Conservation (phyloP, 108 stramenopile species). For the Hondaea fermentalgiana region DNA sequence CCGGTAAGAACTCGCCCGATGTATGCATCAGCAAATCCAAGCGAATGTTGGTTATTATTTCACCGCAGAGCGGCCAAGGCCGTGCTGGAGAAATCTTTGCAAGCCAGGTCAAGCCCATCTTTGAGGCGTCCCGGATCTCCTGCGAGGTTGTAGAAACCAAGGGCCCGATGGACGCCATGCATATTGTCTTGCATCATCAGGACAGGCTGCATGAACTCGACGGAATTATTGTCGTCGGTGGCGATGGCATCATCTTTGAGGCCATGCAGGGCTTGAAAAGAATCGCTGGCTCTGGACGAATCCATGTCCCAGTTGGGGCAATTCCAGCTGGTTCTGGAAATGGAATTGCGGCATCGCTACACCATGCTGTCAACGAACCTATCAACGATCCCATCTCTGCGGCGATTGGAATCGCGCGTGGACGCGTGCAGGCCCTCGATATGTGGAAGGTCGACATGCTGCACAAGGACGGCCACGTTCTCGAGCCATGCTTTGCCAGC, state of each 20-base stretch:
- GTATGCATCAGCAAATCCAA: not conserved
- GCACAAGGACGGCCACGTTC: not conserved
- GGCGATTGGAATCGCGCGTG: not conserved
- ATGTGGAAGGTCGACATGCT: not conserved
- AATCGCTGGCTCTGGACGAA: not conserved
- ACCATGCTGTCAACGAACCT: not conserved
- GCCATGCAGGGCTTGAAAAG: not conserved
- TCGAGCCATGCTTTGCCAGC: not conserved
- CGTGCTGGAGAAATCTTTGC: not conserved
- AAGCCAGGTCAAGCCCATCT: not conserved
- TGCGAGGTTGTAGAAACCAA: not conserved
- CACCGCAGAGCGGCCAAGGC: not conserved
- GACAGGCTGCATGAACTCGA: not conserved
- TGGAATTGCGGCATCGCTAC: not conserved
- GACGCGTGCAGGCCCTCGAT: not conserved
- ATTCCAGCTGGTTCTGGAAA: not conserved
- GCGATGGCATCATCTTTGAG: not conserved
- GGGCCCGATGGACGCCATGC: not conserved
- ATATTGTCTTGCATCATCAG: not conserved
- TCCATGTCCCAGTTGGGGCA: not conserved
- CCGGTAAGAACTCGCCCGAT: not conserved
- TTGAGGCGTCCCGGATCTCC: not conserved
- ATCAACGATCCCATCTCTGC: not conserved
- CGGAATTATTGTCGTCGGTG: not conserved
- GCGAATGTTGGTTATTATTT: not conserved